These are phyloP conservation scores for Yamadazyma oceani DNA, from an alignment of 1,139 yeast species.

Conservation along the genomic window DNA sequence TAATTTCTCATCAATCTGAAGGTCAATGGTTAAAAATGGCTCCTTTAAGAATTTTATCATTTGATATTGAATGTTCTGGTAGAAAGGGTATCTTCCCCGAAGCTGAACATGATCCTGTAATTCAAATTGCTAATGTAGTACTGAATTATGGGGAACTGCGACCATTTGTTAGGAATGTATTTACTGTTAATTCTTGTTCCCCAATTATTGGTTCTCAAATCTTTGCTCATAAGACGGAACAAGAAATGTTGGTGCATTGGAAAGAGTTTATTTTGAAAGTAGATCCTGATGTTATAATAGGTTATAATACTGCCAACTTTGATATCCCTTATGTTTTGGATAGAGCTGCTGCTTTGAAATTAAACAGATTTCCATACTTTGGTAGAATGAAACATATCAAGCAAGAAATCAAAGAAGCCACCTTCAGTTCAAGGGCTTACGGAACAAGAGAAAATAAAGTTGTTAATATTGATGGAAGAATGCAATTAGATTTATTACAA, in stretches of 20 bases:
- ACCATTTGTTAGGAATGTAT: constrained; percentile 93
- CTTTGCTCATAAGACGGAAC: constrained; percentile 71
- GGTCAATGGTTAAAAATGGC: constrained; percentile 95
- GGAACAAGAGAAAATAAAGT: constrained; percentile 94
- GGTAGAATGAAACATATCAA: constrained; percentile 68
- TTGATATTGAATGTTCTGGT: constrained; percentile 98
- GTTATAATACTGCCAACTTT: constrained; percentile 91
- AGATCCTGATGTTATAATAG: constrained; percentile 96
- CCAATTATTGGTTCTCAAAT: constrained; percentile 94
- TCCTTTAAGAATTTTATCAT: constrained; percentile 88
- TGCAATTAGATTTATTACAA: constrained; percentile 91
- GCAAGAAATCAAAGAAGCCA: constrained; percentile 79
- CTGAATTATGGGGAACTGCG: constrained; percentile 73
- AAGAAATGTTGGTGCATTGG: constrained; percentile 84
- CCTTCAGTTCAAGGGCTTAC: constrained; percentile 91
- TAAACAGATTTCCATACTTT: constrained; percentile 77
- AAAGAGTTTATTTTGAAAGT: constrained; percentile 74
- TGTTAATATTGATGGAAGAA: constrained; percentile 90
- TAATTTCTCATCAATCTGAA: constrained; percentile 82
- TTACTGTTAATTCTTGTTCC: constrained; percentile 87
- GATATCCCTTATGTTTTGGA: constrained; percentile 92
- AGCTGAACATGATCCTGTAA: constrained; percentile 88
- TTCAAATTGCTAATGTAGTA: constrained; percentile 95
- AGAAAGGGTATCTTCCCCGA: constrained; percentile 97
- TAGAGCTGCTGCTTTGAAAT: constrained; percentile 73